phyloP scores from a whole-genome alignment of 2,329 filamentous ascomycete species.

The Alternaria novae-zelandiae region DNA sequence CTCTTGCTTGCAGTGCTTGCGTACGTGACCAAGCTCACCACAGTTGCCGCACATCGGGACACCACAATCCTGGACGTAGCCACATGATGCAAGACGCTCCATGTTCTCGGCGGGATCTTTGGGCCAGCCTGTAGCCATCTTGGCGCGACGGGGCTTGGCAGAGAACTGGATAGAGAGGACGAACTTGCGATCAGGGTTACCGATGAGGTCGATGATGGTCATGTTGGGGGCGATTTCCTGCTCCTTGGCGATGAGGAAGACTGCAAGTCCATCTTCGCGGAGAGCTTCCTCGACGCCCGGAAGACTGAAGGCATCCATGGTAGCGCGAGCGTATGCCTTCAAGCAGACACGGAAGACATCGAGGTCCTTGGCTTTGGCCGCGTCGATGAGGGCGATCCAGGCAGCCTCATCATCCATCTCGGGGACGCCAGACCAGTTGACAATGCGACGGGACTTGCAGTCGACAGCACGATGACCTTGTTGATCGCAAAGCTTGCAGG shows the following conservation, averaged over 20 bases:
- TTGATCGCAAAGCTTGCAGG: constrained; percentile 63
- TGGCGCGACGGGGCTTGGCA: constrained; percentile 59
- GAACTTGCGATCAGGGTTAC: constrained; percentile 67
- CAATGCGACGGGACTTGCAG: constrained; percentile 52
- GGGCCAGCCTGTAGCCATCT: constrained; percentile 67
- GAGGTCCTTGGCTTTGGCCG: constrained; percentile 57
- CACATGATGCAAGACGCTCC: constrained; percentile 68
- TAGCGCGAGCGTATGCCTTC: constrained; percentile 58
- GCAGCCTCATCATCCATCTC: constrained; percentile 58
- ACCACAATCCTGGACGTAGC: constrained; percentile 66
- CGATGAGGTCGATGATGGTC: constrained; percentile 61
- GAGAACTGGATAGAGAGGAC: constrained; percentile 68
- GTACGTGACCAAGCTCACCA: constrained; percentile 66
- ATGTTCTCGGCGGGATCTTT: constrained; percentile 65
- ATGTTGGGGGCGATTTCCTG: constrained; percentile 52
- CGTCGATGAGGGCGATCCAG: constrained; percentile 58
- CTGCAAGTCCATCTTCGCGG: constrained; percentile 54
- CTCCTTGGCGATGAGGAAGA: constrained; percentile 62
- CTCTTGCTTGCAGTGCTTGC: constrained; percentile 66
- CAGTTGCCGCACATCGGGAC: constrained; percentile 70
- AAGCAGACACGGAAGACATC: constrained; percentile 57
- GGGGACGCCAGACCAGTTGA: constrained; percentile 50
- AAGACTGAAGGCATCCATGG: constrained; percentile 48
- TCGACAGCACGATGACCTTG: constrained; percentile 56
- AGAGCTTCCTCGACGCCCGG: constrained; percentile 59